A percentile compares a stretch with the other conserved stretches of the same genome.
Conservation (phyloP, 257 asterid species). For the Solanum chiquidenum region DNA sequence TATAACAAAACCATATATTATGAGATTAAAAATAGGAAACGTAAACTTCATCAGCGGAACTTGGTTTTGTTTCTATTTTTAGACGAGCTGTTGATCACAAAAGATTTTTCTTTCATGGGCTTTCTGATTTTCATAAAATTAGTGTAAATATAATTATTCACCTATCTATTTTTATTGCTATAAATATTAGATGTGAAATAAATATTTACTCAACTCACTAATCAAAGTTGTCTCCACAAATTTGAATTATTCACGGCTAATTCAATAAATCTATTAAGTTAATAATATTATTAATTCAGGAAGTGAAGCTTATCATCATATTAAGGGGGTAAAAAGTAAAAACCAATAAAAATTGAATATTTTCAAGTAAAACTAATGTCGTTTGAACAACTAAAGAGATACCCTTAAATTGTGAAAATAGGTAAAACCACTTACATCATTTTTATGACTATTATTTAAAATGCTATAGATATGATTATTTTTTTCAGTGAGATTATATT, state of each 20-base stretch:
- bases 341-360: no score
- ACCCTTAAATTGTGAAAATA: not conserved
- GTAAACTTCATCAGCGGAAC: not conserved
- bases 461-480: no score
- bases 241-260: not conserved
- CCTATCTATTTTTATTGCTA: no score
- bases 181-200: no score
- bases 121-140: no score
- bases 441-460: no score
- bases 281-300: no score
- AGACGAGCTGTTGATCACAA: not conserved
- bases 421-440: not conserved
- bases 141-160: no score
- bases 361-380: not conserved
- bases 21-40: not conserved
- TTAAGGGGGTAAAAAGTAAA: no score
- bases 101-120: no score
- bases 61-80: not conserved
- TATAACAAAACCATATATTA: not conserved
- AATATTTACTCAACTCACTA: not conserved
- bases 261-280: not conserved
- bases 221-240: not conserved
- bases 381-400: not conserved
- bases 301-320: no score
- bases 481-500: no score